A percentile compares a stretch with the other conserved stretches of the same genome.
Evolutionary conservation across 257 asterid species (phyloP).

Genomic region (Plantago ovata): DNA sequence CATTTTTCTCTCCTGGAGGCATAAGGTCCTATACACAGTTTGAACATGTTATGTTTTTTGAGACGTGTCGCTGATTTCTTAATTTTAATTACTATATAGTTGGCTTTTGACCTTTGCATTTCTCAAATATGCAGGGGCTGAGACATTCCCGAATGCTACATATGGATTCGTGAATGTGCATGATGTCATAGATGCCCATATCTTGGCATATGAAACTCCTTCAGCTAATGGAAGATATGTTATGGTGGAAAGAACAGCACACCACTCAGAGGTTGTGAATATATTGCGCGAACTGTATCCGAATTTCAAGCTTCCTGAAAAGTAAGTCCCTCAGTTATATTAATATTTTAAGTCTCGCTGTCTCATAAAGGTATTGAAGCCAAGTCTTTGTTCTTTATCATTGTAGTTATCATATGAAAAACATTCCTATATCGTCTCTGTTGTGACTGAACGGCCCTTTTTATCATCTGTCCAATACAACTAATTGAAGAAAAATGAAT

Average conservation of each 20-base stretch:
- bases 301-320: slow-evolving; percentile 42
- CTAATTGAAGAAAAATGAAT: not conserved
- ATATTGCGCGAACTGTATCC: slow-evolving; percentile 45
- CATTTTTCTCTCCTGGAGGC: too few species aligned
- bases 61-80: too few species aligned
- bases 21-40: too few species aligned
- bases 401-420: too few species aligned
- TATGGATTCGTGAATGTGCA: slow-evolving; percentile 50
- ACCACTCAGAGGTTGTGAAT: slow-evolving; percentile 40
- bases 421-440: not conserved
- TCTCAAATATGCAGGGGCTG: slow-evolving; percentile 37
- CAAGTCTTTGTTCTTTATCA: too few species aligned
- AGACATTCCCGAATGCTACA: slow-evolving; percentile 39
- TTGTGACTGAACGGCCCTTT: not conserved
- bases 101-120: not conserved
- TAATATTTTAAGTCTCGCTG: too few species aligned
- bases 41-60: not conserved
- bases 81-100: not conserved
- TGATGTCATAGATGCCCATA: slow-evolving; percentile 63
- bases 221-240: slow-evolving; percentile 62
- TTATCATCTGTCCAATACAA: not conserved
- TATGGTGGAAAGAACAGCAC: slow-evolving; percentile 47
- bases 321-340: slow-evolving; percentile 31
- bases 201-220: slow-evolving; percentile 56
- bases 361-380: too few species aligned